Evolutionary conservation across 1,284 basidiomycete species (phyloP), one percentile per base, ranked within the genome.

Genomic region (Somion occarium): DNA sequence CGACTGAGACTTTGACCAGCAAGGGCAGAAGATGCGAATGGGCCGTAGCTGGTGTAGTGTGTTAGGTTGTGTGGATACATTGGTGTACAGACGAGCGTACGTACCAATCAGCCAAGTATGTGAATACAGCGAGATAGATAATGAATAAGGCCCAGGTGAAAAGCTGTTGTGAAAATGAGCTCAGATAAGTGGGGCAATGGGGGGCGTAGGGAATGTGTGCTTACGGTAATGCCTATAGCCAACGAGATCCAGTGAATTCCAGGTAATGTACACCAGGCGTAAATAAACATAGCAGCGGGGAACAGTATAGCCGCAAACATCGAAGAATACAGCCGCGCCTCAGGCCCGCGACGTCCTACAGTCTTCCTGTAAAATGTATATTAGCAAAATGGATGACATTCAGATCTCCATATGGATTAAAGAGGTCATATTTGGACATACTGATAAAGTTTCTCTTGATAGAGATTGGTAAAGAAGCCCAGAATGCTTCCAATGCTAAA

Each of bases 1-100:
- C 88, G 76, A 55, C 76, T 80, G 38, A 91, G 69, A 62, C 82
- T 85, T 65, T 91, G 89, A 0, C 85, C 89, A 0, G 89, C 88
- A 18, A 90, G 69, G 1, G 88, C 88, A 1, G 85, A 88, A 0
- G 85, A 88, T 3, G 88, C 89, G 56, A 83, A 91, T 1, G 82
- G 75, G 1, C 83, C 83, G 53, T 88, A 87, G 59, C 83, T 85
- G 45, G 9, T 19, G 5, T 30, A 39, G 5, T 3, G 20, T 20
- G 38, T 39, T 20, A 39, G n/a, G 38, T 3, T 15, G 13, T 39
- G 38, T 39, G 41, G 13, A 4, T 20, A 47, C 9, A 7, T 41
- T 42, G 41, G 2, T 38, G 38, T 13, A 47, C 39, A 18, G 25
- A 34, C 9, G 18, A 41, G 20, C 39, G 9, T 3, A 64, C 75